Evolutionary conservation across 1,284 basidiomycete species (phyloP).

Genomic region (Apiotrichum gracile): DNA sequence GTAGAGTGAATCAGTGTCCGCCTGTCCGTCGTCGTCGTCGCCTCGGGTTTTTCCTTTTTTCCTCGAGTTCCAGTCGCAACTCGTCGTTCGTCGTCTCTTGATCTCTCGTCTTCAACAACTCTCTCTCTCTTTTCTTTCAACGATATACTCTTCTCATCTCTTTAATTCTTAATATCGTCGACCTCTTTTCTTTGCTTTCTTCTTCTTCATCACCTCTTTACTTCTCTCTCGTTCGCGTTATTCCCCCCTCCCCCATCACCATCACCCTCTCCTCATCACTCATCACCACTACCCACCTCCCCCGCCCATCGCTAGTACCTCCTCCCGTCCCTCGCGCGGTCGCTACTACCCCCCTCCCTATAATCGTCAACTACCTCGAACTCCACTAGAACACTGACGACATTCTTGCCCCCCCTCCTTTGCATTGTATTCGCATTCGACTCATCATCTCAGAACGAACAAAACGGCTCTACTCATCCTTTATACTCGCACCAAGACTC

Average conservation of each 20-base stretch:
- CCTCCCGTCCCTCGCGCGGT: neutral
- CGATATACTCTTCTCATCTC: neutral
- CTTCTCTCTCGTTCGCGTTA: neutral
- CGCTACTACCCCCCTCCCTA: neutral
- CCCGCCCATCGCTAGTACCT: neutral
- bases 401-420: neutral
- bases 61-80: too few relatives aligned
- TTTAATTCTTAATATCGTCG: neutral
- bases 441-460: too few relatives aligned
- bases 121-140: neutral
- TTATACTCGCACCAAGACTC: too few relatives aligned
- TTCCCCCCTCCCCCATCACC: neutral
- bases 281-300: neutral
- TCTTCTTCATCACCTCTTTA: neutral
- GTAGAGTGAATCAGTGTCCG: too few relatives aligned
- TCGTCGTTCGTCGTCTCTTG: slow-evolving; percentile 1
- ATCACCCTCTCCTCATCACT: neutral
- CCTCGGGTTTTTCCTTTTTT: too few relatives aligned
- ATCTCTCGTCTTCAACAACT: neutral
- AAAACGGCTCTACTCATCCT: too few relatives aligned
- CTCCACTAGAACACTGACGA: neutral
- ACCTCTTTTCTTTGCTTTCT: neutral
- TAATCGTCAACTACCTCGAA: neutral
- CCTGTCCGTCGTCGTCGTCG: too few relatives aligned
- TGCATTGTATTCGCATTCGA: neutral